Evolutionary conservation across 352 stramenopile genomes (phyloP), one percentile per base, ranked within the genome.

Genomic region (Aphanomyces cochlioides): DNA sequence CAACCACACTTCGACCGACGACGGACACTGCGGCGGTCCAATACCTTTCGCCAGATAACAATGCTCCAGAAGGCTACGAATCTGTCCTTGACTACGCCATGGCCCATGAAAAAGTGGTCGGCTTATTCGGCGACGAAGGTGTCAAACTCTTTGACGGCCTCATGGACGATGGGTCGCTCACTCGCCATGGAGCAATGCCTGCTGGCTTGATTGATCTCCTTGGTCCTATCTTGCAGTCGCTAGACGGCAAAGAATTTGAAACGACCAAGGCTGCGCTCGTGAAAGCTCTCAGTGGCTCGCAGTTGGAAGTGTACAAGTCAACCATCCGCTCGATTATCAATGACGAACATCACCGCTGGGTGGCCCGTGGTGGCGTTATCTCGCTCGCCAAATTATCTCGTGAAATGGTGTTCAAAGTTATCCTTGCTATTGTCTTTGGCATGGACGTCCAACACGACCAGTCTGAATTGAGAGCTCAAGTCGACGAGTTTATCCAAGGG

Each of bases 31-130:
- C 28, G 28, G 28, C 28, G 28, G 28, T 28, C 28, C 28, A 28
- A 28, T 28, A 28, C 28, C 28, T 28, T 28, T 28, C 28, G 28
- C 28, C 28, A 28, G 28, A 28, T 28, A 28, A 28, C 28, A 28
- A 28, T 28, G 28, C 28, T 28, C 28, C 28, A 28, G 28, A 28
- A 28, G 28, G 28, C 28, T 28, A 28, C 28, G 28, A 28, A 28
- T 69, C 45, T 39, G 47, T 69, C 15, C 63, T 69, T 4, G 63
- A 69, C 17, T 56, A 58, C 17, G 63, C 63, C 5, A 12, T 69
- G 5, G 38, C 63, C 21, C 48, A 47, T 10, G 63, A 69, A 28
- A 57, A 56, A 15, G 63, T 69, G 17, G 50, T 69, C 10, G 63
- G 63, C 7, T 69, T 69, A 4, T 69, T 47, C 34, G 63, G 63